Base-by-base conservation (phyloP, 2,329 filamentous ascomycete genomes). In the Ilyonectria destructans region DNA sequence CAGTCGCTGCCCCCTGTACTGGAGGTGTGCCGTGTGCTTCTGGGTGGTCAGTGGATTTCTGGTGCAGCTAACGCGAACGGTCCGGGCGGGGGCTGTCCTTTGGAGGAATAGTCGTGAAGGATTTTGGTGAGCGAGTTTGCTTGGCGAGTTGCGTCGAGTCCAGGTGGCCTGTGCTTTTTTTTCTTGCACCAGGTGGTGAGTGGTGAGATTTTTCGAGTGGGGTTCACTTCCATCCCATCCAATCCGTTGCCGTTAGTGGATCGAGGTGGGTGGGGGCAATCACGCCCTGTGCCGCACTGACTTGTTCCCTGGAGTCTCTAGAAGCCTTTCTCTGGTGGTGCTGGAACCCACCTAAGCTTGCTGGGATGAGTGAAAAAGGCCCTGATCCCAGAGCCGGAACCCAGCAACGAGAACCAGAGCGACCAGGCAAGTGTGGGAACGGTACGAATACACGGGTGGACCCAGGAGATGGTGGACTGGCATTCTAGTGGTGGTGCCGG, bases 151-250 rank as follows among this genome's bases (percentile, higher is more conserved):
- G 54, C 52, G 45, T 60, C 19, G 54, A 59, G 8, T n/a, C 40
- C 21, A 54, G 58, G 52, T 58, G 58, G 58, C 58, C 58, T 48
- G 64, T 66, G 64, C 64, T 35, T 56, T 57, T 62, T 66, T 55
- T 15, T 29, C 10, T 54, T 54, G 13, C 33, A 43, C 54, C 35
- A 56, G 54, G 35, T 51, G 62, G 19, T 26, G 52, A 51, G 33
- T 64, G 61, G 62, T 62, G 58, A 66, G 64, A 58, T 58, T 66
- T 66, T 62, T 66, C 37, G 26, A 29, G 64, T 66, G 64, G 58
- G 63, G 64, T 62, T 40, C 58, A 45, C 26, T 52, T 48, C 19
- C 46, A 37, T 54, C 45, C 26, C 58, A 29, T 62, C 58, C 58
- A 66, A 46, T 57, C 58, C 35, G 52, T 23, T 19, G 23, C 37